A percentile compares a stretch with the other conserved stretches of the same genome.
Evolutionary conservation across 2,329 filamentous ascomycete species (phyloP).

Genomic region (Cercospora janseana): DNA sequence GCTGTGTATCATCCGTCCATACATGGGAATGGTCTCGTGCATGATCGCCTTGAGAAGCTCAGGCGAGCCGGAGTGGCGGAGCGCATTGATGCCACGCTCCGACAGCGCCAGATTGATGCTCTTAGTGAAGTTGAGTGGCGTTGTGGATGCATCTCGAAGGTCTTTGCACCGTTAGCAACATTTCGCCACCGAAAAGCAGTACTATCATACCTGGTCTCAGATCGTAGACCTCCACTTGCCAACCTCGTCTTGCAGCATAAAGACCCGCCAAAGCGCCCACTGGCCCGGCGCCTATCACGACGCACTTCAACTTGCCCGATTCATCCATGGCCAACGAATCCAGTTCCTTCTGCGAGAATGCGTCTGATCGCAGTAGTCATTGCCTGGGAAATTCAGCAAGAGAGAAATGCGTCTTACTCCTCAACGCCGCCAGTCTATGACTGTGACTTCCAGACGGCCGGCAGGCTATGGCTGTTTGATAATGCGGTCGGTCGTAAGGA

Average conservation of each 20-base stretch:
- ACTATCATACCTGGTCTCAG: constrained; percentile 72
- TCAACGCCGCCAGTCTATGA: constrained; percentile 12
- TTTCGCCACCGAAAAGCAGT: not conserved
- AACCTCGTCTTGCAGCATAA: constrained; percentile 84
- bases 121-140: constrained; percentile 90
- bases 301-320: constrained; percentile 35
- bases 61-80: constrained; percentile 66
- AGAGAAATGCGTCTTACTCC: not conserved
- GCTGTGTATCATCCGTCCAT: constrained; percentile 94
- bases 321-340: constrained; percentile 21
- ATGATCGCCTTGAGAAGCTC: constrained; percentile 72
- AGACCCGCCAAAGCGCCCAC: constrained; percentile 89
- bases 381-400: constrained; percentile 12
- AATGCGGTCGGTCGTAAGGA: constrained; percentile 9
- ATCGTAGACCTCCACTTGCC: constrained; percentile 92
- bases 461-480: constrained; percentile 6
- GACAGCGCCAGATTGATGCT: constrained; percentile 98
- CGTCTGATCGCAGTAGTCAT: constrained; percentile 18
- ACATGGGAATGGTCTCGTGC: constrained; percentile 81
- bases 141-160: constrained; percentile 76
- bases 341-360: constrained; percentile 19
- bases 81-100: constrained; percentile 86
- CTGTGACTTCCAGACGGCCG: constrained; percentile 7
- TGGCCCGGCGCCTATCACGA: constrained; percentile 88
- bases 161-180: constrained; percentile 55